Conservation (phyloP, 441 rosid species). For the Cnidoscolus chayamansa region DNA sequence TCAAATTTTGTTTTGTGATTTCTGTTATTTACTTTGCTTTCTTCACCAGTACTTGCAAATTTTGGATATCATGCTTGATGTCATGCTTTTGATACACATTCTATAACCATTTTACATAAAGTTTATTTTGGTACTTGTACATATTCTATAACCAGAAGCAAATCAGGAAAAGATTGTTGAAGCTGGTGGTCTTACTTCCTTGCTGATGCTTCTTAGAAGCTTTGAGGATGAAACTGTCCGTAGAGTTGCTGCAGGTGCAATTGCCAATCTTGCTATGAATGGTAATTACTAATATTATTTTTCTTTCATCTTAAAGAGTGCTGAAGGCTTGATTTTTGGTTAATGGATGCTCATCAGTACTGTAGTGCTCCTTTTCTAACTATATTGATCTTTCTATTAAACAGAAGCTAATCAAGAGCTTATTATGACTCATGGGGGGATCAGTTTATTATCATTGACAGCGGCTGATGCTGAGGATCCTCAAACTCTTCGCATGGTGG, state of each 20-base stretch:
- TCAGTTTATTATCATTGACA: constrained; percentile 72
- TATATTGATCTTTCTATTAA: constrained; percentile 9
- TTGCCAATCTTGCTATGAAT: constrained; percentile 98
- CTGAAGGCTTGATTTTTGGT: background rate
- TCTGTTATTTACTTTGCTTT: background rate
- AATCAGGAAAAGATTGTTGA: constrained; percentile 93
- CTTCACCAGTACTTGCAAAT: background rate
- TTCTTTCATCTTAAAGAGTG: constrained; percentile 9
- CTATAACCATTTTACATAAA: background rate
- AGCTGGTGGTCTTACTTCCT: constrained; percentile 93
- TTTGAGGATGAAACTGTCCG: constrained; percentile 91
- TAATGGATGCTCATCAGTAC: background rate
- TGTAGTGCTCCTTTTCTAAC: background rate
- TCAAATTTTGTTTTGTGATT: background rate
- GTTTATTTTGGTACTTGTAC: background rate
- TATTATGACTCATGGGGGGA: constrained; percentile 87
- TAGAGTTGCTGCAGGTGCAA: constrained; percentile 98
- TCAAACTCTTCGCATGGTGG: constrained; percentile 96
- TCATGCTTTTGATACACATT: constrained; percentile 2
- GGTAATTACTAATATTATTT: constrained; percentile 43
- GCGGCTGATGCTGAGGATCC: constrained; percentile 95
- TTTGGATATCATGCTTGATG: background rate
- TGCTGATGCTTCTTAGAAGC: constrained; percentile 92
- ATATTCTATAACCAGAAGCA: constrained; percentile 50
- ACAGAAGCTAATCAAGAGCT: constrained; percentile 91